A percentile compares a stretch with the other conserved stretches of the same genome.
These are phyloP conservation scores for Dimocarpus longan DNA, from an alignment of 345 rosid genomes.

Conservation along the genomic window DNA sequence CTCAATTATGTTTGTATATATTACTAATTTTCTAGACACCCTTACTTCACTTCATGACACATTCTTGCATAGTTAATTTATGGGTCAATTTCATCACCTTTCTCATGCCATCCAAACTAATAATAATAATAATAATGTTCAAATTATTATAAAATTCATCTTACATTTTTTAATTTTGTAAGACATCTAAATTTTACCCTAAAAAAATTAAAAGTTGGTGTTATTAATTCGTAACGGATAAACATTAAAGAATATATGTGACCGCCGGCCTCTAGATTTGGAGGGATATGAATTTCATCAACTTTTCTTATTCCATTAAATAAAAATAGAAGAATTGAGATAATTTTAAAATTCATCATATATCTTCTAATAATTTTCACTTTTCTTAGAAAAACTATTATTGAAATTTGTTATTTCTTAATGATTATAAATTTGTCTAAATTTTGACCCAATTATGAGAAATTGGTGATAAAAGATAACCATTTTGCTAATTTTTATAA, in stretches of 20 bases:
- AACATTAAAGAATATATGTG: no score
- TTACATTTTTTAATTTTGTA: no score
- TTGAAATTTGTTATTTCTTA: background rate
- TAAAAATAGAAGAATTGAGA: background rate
- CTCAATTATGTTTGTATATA: conserved; percentile 4
- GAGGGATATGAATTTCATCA: no score
- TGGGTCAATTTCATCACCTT: background rate
- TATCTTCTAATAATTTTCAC: no score
- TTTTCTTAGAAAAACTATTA: background rate
- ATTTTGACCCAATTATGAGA: background rate
- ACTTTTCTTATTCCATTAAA: no score
- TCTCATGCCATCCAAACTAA: background rate
- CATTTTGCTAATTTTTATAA: no score
- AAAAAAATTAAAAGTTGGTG: no score
- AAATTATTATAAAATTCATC: background rate
- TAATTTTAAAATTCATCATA: no score
- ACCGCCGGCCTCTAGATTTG: no score
- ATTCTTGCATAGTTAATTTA: background rate
- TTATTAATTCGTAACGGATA: no score
- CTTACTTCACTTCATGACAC: conserved; percentile 4
- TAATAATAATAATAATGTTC: background rate
- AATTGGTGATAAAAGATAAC: background rate
- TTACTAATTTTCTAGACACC: background rate
- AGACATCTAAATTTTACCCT: no score
- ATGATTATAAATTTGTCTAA: no score